A percentile compares a stretch with the other conserved stretches of the same genome.
Evolutionary conservation across 2,329 filamentous ascomycete species (phyloP).

Genomic region (Botrytis pseudocinerea): DNA sequence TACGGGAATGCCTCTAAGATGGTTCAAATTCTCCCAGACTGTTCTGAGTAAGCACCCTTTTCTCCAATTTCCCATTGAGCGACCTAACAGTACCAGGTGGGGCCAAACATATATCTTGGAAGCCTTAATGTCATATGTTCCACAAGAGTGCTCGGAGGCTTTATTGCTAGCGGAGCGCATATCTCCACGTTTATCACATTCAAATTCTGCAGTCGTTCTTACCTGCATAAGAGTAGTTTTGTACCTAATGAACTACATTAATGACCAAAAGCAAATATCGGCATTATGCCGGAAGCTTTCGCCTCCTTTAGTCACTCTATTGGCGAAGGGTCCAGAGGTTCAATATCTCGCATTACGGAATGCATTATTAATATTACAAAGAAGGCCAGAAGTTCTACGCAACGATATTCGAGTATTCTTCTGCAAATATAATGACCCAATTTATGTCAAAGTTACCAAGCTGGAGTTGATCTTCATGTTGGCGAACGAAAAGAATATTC

Average conservation of each 20-base stretch:
- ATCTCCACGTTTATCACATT: conserved; percentile 91
- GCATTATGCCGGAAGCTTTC: conserved; percentile 89
- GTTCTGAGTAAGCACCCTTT: conserved; percentile 74
- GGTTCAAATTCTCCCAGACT: conserved; percentile 92
- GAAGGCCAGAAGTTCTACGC: conserved; percentile 86
- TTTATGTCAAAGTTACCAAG: conserved; percentile 99
- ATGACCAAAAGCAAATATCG: conserved; percentile 84
- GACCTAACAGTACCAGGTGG: conserved; percentile 62
- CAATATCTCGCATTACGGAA: conserved; percentile 95
- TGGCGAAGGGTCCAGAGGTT: conserved; percentile 97
- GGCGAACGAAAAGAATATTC: conserved; percentile 91
- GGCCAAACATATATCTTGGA: conserved; percentile 98
- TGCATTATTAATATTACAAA: conserved; percentile 88
- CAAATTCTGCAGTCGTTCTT: conserved; percentile 93
- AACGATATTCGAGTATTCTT: conserved; percentile 99
- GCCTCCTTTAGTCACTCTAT: conserved; percentile 87
- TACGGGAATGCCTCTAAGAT: conserved; percentile 98
- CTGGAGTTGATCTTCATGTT: conserved; percentile 99
- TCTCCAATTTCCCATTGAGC: background rate
- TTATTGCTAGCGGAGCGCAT: conserved; percentile 89
- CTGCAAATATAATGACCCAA: conserved; percentile 99
- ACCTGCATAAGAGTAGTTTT: conserved; percentile 96
- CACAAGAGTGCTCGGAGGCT: conserved; percentile 86
- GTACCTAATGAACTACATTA: conserved; percentile 98
- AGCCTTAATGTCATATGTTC: conserved; percentile 95